Evolutionary conservation across 2,329 filamentous ascomycete genomes (phyloP).

Genomic region (Hypoxylon sp.): DNA sequence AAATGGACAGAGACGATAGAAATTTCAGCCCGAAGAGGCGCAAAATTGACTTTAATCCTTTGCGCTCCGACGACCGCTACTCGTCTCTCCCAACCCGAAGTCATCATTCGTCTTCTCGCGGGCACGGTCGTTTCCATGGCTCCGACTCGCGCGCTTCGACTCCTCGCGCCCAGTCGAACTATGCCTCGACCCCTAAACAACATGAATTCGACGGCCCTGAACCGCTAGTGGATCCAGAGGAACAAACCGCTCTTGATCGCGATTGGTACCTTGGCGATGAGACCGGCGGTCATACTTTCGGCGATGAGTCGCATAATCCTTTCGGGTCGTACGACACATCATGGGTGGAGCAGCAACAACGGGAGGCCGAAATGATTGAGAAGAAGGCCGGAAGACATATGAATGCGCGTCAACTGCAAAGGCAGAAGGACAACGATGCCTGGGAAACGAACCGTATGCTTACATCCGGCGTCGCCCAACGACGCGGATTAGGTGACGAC

Average conservation of each 20-base stretch:
- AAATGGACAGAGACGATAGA: slow-evolving; percentile 51
- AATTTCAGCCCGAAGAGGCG: slow-evolving; percentile 71
- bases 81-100: slow-evolving; percentile 62
- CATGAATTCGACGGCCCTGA: slow-evolving; percentile 72
- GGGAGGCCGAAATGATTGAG: slow-evolving; percentile 79
- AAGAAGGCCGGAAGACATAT: slow-evolving; percentile 80
- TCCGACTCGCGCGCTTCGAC: slow-evolving; percentile 47
- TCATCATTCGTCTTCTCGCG: slow-evolving; percentile 55
- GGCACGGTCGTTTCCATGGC: slow-evolving; percentile 53
- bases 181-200: slow-evolving; percentile 61
- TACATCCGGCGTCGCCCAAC: slow-evolving; percentile 92
- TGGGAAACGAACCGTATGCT: slow-evolving; percentile 99
- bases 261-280: slow-evolving; percentile 96
- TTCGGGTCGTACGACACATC: slow-evolving; percentile 82
- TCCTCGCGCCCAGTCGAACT: slow-evolving; percentile 49
- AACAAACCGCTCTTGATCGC: slow-evolving; percentile 81
- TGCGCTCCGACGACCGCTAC: slow-evolving; percentile 68
- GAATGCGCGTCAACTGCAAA: slow-evolving; percentile 82
- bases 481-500: slow-evolving; percentile 82
- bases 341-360: slow-evolving; percentile 77
- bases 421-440: slow-evolving; percentile 93
- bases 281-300: slow-evolving; percentile 82
- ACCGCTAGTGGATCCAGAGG: slow-evolving; percentile 72
- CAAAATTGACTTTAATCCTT: slow-evolving; percentile 71
- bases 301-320: slow-evolving; percentile 92